Evolutionary conservation across 2,329 filamentous ascomycete genomes (phyloP).

Genomic region (Thyridium curvatum): DNA sequence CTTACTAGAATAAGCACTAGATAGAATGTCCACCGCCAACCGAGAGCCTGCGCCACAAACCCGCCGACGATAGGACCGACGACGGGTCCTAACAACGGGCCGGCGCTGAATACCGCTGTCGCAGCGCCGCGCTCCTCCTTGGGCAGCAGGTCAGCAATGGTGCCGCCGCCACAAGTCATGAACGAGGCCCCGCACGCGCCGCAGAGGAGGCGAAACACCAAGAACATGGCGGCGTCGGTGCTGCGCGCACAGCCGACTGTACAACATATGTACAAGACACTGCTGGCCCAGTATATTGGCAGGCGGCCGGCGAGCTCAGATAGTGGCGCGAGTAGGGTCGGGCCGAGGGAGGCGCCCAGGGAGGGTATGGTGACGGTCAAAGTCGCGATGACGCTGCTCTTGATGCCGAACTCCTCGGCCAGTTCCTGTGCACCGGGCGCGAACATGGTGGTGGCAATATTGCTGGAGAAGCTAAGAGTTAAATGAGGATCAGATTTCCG

Average conservation of each 20-base stretch:
- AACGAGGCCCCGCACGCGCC: not conserved
- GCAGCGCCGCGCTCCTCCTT: conserved; percentile 1
- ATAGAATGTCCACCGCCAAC: conserved; percentile 7
- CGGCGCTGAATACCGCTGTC: conserved; percentile 2
- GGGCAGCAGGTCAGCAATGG: conserved; percentile 3
- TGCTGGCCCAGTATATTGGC: conserved; percentile 1
- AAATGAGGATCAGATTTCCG: not conserved
- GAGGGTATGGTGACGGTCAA: conserved; percentile 2
- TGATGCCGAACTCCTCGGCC: conserved; percentile 2
- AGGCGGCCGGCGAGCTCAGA: conserved; percentile 4
- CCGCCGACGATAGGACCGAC: conserved; percentile 5
- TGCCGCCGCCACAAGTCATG: conserved; percentile 1
- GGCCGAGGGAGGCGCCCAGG: conserved; percentile 2
- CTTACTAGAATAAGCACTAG: conserved; percentile 6
- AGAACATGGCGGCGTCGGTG: conserved; percentile 3
- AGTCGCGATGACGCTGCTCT: not conserved
- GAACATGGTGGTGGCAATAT: conserved; percentile 4
- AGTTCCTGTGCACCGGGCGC: conserved; percentile 1
- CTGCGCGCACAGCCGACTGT: conserved; percentile 4
- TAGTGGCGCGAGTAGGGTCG: conserved; percentile 1
- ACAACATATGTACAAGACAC: not conserved
- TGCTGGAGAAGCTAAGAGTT: not conserved
- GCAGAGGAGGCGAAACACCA: conserved; percentile 4
- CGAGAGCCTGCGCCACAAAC: conserved; percentile 1
- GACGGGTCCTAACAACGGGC: conserved; percentile 29